Evolutionary conservation across 768 basidiomycete species (phyloP), one percentile per base, ranked within the genome.

Genomic region (Trametes cubensis): DNA sequence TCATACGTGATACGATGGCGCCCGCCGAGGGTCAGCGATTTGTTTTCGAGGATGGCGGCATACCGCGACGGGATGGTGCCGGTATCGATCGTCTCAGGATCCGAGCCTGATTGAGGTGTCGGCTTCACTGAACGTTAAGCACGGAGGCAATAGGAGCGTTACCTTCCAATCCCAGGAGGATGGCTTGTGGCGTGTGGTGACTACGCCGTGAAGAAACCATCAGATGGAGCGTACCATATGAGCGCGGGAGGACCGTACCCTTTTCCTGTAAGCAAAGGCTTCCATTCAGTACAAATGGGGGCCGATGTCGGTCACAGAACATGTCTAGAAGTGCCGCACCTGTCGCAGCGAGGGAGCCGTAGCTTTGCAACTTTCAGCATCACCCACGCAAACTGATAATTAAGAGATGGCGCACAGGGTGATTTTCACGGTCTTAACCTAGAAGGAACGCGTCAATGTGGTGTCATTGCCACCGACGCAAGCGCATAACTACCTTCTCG

Each of bases 331-430:
- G 18, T 51, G 44, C 66, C 77, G 58, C 60, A 87, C 89, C 94
- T 69, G 96, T 98, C 7, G 96, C 95, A 3, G 96, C 95, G 34
- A 98, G 80, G 8, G 91, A 94, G 28, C 95, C 95, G 73, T 96
- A 95, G 53, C 91, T 93, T 60, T 28, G 52, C 39, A 38, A 53
- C 42, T 48, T 48, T 58, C 34, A 44, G 47, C 52, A 50, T 18
- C 45, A 38, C 45, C 39, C 13, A 23, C 30, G 15, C 41, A 20
- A 49, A 23, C 13, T 56, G 52, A 38, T 54, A 42, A 41, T 61
- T 50, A 54, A 21, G 41, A 34, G 60, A 48, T 50, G 11, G 71
- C 86, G 72, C 72, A 93, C 85, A 98, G 80, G 3, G 88, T 87
- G 60, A 96, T 89, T 74, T 97, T 98, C 55, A 98, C 75, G 8